Conservation (phyloP, 2,329 filamentous ascomycete species). For the Blastomyces parvus region DNA sequence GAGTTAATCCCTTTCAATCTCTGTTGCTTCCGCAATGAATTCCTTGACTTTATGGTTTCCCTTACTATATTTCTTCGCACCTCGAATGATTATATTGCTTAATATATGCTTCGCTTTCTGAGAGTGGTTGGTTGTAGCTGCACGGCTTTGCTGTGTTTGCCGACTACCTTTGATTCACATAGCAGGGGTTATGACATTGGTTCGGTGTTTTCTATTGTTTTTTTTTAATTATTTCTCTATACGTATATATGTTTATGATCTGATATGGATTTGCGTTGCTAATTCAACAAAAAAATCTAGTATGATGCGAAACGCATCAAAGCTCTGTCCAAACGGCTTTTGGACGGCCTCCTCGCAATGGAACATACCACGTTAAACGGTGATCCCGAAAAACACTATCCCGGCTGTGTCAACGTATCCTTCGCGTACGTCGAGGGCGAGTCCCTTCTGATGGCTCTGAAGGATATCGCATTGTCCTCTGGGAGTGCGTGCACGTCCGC, state of each 20-base stretch:
- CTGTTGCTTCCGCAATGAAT: not conserved
- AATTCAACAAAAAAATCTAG: slow-evolving; percentile 41
- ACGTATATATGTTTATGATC: slow-evolving; percentile 3
- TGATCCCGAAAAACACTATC: slow-evolving; percentile 72
- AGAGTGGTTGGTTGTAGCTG: slow-evolving; percentile 53
- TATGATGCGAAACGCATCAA: slow-evolving; percentile 86
- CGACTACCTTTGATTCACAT: slow-evolving; percentile 48
- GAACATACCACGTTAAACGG: slow-evolving; percentile 93
- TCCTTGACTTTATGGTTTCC: slow-evolving; percentile 4
- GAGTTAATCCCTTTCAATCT: slow-evolving; percentile 26
- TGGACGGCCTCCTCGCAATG: slow-evolving; percentile 72
- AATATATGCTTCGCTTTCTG: slow-evolving; percentile 84
- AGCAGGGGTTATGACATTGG: slow-evolving; percentile 57
- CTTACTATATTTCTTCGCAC: slow-evolving; percentile 12
- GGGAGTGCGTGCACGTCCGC: slow-evolving; percentile 96
- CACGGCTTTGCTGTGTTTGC: slow-evolving; percentile 26
- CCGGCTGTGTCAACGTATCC: slow-evolving; percentile 94
- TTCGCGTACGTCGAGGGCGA: slow-evolving; percentile 98
- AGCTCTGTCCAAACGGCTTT: slow-evolving; percentile 69
- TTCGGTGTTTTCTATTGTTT: slow-evolving; percentile 1
- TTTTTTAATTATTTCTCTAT: not conserved
- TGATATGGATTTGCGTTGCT: slow-evolving; percentile 14
- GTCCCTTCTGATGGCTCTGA: slow-evolving; percentile 93
- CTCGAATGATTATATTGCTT: slow-evolving; percentile 68
- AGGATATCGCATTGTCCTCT: slow-evolving; percentile 94